Conservation (phyloP, 140 eudicot genomes). For the Flaveria floridana region DNA sequence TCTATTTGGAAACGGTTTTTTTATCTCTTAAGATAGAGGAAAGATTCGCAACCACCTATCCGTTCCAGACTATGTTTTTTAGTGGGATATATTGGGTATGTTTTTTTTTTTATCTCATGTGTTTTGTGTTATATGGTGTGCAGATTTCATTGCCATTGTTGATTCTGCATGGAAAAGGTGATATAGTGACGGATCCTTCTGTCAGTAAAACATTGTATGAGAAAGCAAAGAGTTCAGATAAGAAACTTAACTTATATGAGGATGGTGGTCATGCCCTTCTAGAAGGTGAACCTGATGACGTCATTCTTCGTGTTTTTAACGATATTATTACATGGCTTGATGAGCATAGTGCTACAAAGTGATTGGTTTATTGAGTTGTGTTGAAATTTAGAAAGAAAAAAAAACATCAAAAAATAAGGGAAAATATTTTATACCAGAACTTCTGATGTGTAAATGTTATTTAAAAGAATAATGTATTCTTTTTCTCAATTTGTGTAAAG, state of each 20-base stretch:
- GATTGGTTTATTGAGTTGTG: constrained; percentile 3
- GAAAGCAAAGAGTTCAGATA: constrained; percentile 81
- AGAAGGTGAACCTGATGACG: constrained; percentile 91
- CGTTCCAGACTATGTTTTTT: no score
- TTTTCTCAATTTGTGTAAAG: not conserved
- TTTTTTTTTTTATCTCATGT: not conserved
- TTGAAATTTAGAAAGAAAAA: not conserved
- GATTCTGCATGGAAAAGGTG: constrained; percentile 90
- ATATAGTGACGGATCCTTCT: constrained; percentile 82
- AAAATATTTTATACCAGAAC: not conserved
- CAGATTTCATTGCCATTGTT: constrained; percentile 84
- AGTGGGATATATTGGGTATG: no score
- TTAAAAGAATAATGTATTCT: not conserved
- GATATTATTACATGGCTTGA: constrained; percentile 84
- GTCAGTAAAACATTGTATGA: constrained; percentile 82
- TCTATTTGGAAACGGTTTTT: no score
- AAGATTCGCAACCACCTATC: no score
- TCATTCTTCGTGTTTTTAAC: constrained; percentile 49
- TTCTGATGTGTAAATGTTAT: constrained; percentile 6
- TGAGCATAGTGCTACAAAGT: constrained; percentile 42
- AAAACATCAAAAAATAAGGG: not conserved
- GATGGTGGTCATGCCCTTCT: constrained; percentile 71
- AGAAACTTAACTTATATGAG: constrained; percentile 71
- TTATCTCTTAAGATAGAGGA: no score
- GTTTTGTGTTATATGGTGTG: constrained; percentile 12